These are phyloP conservation scores for Acer yangbiense DNA, from an alignment of 345 rosid species.

Conservation along the genomic window DNA sequence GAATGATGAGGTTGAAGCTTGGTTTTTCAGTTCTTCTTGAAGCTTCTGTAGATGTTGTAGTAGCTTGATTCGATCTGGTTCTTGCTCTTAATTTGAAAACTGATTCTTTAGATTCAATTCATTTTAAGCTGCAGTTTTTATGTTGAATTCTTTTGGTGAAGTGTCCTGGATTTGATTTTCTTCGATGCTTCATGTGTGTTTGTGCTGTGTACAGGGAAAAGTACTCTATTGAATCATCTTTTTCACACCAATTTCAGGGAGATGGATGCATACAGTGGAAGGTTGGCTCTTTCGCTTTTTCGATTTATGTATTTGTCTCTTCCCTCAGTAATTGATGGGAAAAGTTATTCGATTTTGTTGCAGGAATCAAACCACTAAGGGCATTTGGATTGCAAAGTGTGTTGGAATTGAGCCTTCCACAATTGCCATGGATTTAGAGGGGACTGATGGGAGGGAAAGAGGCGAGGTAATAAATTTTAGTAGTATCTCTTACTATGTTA, in stretches of 20 bases:
- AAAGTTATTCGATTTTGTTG: constrained; percentile 13
- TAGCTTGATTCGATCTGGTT: no score
- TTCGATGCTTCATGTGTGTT: not conserved
- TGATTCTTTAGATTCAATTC: no score
- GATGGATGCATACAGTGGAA: constrained; percentile 77
- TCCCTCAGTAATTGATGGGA: not conserved
- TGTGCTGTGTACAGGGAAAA: constrained; percentile 51
- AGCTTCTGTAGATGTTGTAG: no score
- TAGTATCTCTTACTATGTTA: not conserved
- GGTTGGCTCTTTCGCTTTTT: constrained; percentile 39
- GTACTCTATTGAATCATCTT: constrained; percentile 78
- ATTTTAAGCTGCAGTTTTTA: not conserved
- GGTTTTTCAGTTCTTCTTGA: not conserved
- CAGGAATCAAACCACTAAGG: constrained; percentile 85
- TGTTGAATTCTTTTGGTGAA: not conserved
- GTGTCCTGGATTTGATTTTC: not conserved
- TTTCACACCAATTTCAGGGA: constrained; percentile 72
- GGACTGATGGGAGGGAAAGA: constrained; percentile 83
- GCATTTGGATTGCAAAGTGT: constrained; percentile 77
- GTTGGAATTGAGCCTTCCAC: constrained; percentile 73
- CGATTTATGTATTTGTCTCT: not conserved
- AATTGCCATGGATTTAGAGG: constrained; percentile 79
- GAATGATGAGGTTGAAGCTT: not conserved
- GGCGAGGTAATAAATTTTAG: constrained; percentile 59
- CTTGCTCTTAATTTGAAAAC: no score